Conservation (phyloP, 1,139 yeast species). For the Blastobotrys proliferans region DNA sequence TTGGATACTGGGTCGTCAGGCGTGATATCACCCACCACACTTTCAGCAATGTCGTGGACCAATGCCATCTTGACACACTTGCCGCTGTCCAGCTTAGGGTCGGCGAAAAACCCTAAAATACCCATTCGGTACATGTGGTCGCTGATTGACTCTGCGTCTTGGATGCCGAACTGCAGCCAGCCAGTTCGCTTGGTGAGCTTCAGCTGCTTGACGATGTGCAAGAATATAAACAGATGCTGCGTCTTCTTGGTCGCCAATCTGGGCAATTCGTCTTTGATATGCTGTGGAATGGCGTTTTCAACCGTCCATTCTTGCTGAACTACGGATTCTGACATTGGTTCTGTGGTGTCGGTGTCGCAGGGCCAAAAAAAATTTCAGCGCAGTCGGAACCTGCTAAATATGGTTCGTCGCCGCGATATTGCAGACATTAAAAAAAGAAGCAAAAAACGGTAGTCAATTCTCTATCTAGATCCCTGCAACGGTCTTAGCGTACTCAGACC, state of each 20-base stretch:
- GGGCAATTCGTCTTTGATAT: conserved; percentile 42
- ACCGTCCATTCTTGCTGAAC: conserved; percentile 61
- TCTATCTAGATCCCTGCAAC: no score
- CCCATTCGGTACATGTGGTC: conserved; percentile 99
- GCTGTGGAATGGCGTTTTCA: conserved; percentile 51
- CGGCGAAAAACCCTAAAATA: conserved; percentile 69
- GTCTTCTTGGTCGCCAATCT: conserved; percentile 8
- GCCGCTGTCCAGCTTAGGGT: conserved; percentile 42
- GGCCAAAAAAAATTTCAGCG: no score
- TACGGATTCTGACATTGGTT: no score
- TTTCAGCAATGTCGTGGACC: conserved; percentile 92
- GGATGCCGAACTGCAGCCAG: conserved; percentile 61
- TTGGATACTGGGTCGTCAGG: conserved; percentile 75
- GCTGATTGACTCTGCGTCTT: conserved; percentile 64
- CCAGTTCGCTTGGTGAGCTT: conserved; percentile 89
- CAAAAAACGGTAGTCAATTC: neutral
- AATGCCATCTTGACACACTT: conserved; percentile 82
- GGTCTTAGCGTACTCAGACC: conserved; percentile 22
- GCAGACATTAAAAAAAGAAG: conserved; percentile 10
- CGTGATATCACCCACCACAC: conserved; percentile 91
- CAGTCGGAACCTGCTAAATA: no score
- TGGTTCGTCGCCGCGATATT: no score
- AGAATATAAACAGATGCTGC: conserved; percentile 41
- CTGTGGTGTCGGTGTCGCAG: no score
- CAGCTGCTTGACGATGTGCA: conserved; percentile 69